These are phyloP conservation scores for Cladosporium sp. DNA, from an alignment of 2,329 filamentous ascomycete genomes.

Conservation along the genomic window DNA sequence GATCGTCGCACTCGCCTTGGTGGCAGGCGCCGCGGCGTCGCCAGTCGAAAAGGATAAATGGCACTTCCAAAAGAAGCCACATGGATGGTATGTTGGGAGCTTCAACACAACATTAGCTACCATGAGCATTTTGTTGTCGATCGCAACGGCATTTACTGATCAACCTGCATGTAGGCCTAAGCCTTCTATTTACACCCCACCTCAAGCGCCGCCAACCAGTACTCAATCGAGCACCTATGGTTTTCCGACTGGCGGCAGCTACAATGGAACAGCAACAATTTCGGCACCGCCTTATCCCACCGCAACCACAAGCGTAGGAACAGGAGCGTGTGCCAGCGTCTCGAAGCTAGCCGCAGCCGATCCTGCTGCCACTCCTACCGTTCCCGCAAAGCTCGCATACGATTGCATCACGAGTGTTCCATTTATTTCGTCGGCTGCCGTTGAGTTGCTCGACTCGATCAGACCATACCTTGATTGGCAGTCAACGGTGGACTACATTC, in stretches of 20 bases:
- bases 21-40: constrained; percentile 4
- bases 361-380: constrained; percentile 30
- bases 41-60: constrained; percentile 8
- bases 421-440: constrained; percentile 36
- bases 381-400: constrained; percentile 40
- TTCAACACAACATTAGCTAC: too few species aligned
- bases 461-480: constrained; percentile 43
- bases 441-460: constrained; percentile 37
- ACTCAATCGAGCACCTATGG: background rate
- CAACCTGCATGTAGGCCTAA: constrained; percentile 4
- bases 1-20: background rate
- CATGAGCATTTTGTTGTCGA: too few species aligned
- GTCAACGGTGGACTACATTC: constrained; percentile 39
- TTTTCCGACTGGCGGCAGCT: background rate
- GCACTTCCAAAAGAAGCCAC: constrained; percentile 5
- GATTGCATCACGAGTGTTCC: constrained; percentile 42
- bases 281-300: constrained; percentile 2
- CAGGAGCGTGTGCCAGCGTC: constrained; percentile 23
- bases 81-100: constrained; percentile 3
- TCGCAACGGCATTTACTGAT: too few species aligned
- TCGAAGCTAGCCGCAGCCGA: constrained; percentile 19
- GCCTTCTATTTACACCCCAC: constrained; percentile 12
- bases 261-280: constrained; percentile 3
- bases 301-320: background rate
- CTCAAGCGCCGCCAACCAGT: constrained; percentile 2